A percentile compares a stretch with the other conserved stretches of the same genome.
phyloP scores from a whole-genome alignment of 2,329 filamentous ascomycete species.

The Ascochyta fabae region DNA sequence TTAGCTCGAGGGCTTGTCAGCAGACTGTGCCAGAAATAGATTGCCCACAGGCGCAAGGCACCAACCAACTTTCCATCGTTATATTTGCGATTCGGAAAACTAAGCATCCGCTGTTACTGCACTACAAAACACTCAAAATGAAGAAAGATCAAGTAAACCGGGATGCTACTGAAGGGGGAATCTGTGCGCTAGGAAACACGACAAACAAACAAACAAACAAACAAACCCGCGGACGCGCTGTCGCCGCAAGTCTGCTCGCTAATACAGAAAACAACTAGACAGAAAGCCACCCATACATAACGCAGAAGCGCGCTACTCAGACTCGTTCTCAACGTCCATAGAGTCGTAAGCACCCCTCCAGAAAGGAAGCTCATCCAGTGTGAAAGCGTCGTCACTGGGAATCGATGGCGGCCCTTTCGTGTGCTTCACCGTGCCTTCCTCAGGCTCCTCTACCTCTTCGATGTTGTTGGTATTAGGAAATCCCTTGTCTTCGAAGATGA shows the following conservation, averaged over 20 bases:
- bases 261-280: constrained; percentile 1
- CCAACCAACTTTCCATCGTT: constrained; percentile 4
- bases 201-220: constrained; percentile 10
- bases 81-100: not conserved
- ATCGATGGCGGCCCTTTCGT: constrained; percentile 46
- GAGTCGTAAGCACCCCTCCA: constrained; percentile 37
- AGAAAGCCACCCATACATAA: not conserved
- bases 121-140: not conserved
- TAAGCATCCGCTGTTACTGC: not conserved
- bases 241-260: constrained; percentile 19
- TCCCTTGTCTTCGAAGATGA: constrained; percentile 51
- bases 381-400: constrained; percentile 48
- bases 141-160: constrained; percentile 7
- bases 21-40: constrained; percentile 37
- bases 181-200: constrained; percentile 15
- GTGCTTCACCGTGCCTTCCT: constrained; percentile 39
- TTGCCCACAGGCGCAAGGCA: constrained; percentile 2
- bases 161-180: constrained; percentile 10
- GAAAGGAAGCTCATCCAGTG: constrained; percentile 48
- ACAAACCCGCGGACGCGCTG: not conserved
- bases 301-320: constrained; percentile 21
- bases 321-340: constrained; percentile 38
- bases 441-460: constrained; percentile 48
- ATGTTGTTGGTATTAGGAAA: constrained; percentile 46
- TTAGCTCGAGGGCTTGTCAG: constrained; percentile 29